Evolutionary conservation across 2,329 filamentous ascomycete genomes (phyloP).

Genomic region (Pseudogymnoascus sp.): DNA sequence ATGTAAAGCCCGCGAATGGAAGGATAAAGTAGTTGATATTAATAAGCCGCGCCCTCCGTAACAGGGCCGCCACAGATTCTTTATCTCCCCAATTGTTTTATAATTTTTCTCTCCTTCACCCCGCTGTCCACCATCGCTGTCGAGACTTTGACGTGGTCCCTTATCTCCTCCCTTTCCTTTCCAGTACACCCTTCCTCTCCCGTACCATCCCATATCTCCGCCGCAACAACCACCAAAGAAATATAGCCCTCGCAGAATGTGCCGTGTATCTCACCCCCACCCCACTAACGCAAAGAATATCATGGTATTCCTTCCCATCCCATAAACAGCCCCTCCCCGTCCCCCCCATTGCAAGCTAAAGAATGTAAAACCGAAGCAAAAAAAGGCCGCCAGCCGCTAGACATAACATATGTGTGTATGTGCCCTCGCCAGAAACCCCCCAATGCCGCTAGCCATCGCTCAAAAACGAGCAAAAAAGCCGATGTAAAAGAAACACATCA

Average conservation of each 20-base stretch:
- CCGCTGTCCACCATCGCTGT: background rate
- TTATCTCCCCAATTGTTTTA: constrained; percentile 1
- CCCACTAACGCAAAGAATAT: background rate
- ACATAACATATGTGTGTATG: background rate
- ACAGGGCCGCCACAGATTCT: background rate
- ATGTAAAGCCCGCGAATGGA: background rate
- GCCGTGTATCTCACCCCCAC: background rate
- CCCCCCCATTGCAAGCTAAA: background rate
- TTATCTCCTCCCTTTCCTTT: background rate
- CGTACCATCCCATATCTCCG: background rate
- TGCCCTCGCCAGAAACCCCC: background rate
- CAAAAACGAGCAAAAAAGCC: background rate
- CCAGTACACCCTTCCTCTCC: background rate
- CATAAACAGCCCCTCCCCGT: background rate
- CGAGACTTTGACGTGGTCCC: background rate
- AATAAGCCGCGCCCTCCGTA: background rate
- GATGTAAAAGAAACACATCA: background rate
- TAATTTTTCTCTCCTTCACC: background rate
- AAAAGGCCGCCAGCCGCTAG: background rate
- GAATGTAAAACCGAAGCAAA: background rate
- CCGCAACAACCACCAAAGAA: background rate
- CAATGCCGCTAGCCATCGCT: background rate
- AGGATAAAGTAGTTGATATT: constrained; percentile 8
- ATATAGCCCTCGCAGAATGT: background rate
- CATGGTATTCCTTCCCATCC: background rate